A percentile compares a stretch with the other conserved stretches of the same genome.
Evolutionary conservation across 768 basidiomycete genomes (phyloP).

Genomic region (Mycena olivaceomarginata): DNA sequence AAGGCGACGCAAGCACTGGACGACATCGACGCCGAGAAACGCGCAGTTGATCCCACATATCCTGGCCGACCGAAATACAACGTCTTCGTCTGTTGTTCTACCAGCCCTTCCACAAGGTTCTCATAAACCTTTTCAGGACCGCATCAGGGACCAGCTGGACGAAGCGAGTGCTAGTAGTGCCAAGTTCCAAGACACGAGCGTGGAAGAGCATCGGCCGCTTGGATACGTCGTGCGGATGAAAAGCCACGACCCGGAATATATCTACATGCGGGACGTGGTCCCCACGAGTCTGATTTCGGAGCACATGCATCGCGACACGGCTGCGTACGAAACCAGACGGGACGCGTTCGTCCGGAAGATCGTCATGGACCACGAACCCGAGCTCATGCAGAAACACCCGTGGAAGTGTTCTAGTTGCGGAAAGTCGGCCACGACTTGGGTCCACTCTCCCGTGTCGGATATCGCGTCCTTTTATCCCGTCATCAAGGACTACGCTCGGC

Average conservation of each 20-base stretch:
- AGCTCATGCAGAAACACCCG: constrained; percentile 33
- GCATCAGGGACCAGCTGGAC: constrained; percentile 31
- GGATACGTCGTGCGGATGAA: constrained; percentile 37
- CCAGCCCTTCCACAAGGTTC: background rate
- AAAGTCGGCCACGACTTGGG: constrained; percentile 29
- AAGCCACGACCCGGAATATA: constrained; percentile 26
- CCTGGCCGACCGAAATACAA: constrained; percentile 35
- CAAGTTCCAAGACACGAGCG: background rate
- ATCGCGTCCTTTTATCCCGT: constrained; percentile 34
- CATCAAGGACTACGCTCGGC: constrained; percentile 39
- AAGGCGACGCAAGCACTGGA: constrained; percentile 30
- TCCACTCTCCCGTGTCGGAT: constrained; percentile 31
- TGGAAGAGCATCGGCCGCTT: constrained; percentile 36
- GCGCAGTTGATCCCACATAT: constrained; percentile 26
- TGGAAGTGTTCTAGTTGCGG: constrained; percentile 35
- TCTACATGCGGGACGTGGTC: constrained; percentile 42
- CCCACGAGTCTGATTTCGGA: constrained; percentile 9
- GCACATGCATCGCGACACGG: background rate
- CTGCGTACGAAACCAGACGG: constrained; percentile 7
- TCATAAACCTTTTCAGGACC: background rate
- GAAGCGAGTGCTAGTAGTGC: constrained; percentile 27
- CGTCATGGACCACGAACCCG: constrained; percentile 29
- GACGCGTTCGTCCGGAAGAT: constrained; percentile 36
- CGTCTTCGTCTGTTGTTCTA: constrained; percentile 14
- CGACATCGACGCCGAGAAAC: constrained; percentile 29